These are phyloP conservation scores for Colletotrichum lindemuthianum DNA, from an alignment of 2,329 filamentous ascomycete genomes.

Conservation along the genomic window DNA sequence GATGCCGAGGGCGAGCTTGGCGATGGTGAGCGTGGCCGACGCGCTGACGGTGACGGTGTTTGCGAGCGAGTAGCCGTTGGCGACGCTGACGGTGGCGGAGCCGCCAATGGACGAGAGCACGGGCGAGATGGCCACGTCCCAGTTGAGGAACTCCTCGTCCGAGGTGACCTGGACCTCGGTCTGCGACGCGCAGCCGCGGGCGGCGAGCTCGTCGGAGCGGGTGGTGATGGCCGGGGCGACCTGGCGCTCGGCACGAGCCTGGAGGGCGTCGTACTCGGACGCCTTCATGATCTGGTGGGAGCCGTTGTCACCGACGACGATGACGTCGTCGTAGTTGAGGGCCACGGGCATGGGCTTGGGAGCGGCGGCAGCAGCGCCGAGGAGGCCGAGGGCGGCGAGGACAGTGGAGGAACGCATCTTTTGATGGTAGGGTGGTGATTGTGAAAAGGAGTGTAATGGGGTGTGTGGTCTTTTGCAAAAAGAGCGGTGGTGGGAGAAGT, in stretches of 20 bases:
- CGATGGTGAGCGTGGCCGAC: slow-evolving; percentile 36
- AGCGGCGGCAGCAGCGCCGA: slow-evolving; percentile 17
- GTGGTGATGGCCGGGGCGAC: slow-evolving; percentile 12
- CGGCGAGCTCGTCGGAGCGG: not conserved
- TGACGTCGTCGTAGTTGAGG: slow-evolving; percentile 40
- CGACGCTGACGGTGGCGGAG: slow-evolving; percentile 43
- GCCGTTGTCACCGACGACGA: slow-evolving; percentile 41
- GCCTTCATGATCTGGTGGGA: slow-evolving; percentile 41
- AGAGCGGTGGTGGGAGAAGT: slow-evolving; percentile 24
- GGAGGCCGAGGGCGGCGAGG: slow-evolving; percentile 18
- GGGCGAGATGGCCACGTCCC: slow-evolving; percentile 50
- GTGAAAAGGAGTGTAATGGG: slow-evolving; percentile 17
- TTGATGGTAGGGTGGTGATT: not conserved
- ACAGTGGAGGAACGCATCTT: slow-evolving; percentile 33
- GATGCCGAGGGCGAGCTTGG: slow-evolving; percentile 40
- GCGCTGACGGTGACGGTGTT: slow-evolving; percentile 44
- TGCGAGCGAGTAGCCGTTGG: slow-evolving; percentile 46
- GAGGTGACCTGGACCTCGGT: slow-evolving; percentile 40
- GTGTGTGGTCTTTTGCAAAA: slow-evolving; percentile 15
- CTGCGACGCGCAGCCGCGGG: slow-evolving; percentile 36
- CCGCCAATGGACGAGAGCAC: slow-evolving; percentile 45
- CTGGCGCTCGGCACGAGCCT: slow-evolving; percentile 28
- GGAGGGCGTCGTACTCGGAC: slow-evolving; percentile 38
- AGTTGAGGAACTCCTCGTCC: slow-evolving; percentile 47
- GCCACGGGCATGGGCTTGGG: slow-evolving; percentile 15